Base-by-base conservation (phyloP, 2,329 filamentous ascomycete species). In the Talaromyces islandicus region DNA sequence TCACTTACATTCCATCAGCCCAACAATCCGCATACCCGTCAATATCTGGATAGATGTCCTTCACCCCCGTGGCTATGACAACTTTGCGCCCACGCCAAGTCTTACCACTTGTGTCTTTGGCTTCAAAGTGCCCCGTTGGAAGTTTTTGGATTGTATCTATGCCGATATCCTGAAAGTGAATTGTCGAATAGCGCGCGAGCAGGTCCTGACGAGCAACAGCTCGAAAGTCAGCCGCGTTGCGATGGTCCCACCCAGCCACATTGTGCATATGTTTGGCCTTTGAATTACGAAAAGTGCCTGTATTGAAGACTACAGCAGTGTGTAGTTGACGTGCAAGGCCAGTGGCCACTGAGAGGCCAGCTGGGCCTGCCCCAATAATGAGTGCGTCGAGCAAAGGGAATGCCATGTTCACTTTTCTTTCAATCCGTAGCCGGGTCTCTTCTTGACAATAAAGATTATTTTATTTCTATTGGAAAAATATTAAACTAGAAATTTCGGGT, bases 1-100 rank as follows among this genome's bases (percentile, higher is more conserved):
- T 14, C 32, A 32, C 53, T 60, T 56, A 56, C 58, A 60, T 60
- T 32, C 76, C 75, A 57, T 71, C 73, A 17, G 74, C 80, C 83
- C 83, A 87, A 54, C 80, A 81, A 32, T 85, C 80, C 0, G 64
- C 73, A 62, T 83, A 87, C 0, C 85, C 62, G 10, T 83, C 67
- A 1, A 85, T 79, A 10, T 80, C 73, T 21, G 80, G 80, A 35
- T 81, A 68, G 0, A 82, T 64, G 62, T 87, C 85, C 41, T 67
- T 69, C 0, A 81, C 75, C 0, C 85, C 85, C 0, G 74, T 83
- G 0, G 82, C 84, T 0, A 88, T 68, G 0, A 84, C 78, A 2
- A 88, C 57, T 60, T 83, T 86, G 51, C 74, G 75, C 0, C 83
- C 83, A 14, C 68, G 63, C 65, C 79, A 86, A 0, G 66, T 68